Conservation (phyloP, 225 moss, liverwort and hornwort genomes). For the Physcomitrellopsis africana region DNA sequence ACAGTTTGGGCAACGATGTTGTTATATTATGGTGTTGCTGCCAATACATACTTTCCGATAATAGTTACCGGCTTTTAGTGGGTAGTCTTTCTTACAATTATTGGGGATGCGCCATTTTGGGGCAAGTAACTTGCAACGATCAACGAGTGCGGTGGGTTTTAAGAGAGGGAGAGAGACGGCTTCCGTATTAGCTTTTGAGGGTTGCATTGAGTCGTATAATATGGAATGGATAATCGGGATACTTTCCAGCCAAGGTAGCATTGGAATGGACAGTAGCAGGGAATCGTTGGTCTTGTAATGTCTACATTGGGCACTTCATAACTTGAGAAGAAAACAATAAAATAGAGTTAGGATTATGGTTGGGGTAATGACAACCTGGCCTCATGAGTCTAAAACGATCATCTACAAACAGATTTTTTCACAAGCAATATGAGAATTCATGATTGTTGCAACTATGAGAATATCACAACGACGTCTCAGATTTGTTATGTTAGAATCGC, state of each 20-base stretch:
- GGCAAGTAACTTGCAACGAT: not conserved
- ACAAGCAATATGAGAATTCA: not conserved
- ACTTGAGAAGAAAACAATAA: not conserved
- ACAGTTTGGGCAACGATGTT: no score
- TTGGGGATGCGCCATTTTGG: not conserved
- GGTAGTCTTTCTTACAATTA: not conserved
- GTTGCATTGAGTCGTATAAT: not conserved
- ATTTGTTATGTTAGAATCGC: conserved; percentile 20
- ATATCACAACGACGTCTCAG: not conserved
- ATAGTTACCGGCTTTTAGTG: not conserved
- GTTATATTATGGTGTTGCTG: no score
- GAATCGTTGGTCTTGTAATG: conserved; percentile 14
- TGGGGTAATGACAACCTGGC: not conserved
- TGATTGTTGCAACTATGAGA: conserved; percentile 1
- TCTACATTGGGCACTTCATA: not conserved
- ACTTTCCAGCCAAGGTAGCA: conserved; percentile 5
- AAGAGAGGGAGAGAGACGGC: conserved; percentile 22
- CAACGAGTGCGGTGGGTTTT: conserved; percentile 10
- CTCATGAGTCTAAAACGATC: conserved; percentile 9
- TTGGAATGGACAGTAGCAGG: not conserved
- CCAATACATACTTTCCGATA: no score
- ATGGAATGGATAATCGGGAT: not conserved
- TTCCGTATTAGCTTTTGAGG: conserved; percentile 15
- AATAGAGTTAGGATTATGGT: conserved; percentile 4
- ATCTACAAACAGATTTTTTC: conserved; percentile 2